Conservation (phyloP, 1,284 basidiomycete species). For the Leccinum angustisporum region DNA sequence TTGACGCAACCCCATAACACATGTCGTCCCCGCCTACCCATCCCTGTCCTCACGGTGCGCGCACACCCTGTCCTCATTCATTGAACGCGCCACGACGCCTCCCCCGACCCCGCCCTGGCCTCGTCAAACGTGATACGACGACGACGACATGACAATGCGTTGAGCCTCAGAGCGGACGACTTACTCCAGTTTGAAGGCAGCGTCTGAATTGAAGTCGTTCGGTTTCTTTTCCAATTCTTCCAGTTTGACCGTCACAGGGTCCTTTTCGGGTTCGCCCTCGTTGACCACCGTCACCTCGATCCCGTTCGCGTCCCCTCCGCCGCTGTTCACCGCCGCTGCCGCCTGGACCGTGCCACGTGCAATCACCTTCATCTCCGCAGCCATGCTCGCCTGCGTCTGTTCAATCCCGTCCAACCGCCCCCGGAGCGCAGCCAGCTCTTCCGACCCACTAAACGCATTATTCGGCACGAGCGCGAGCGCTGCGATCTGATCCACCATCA, state of each 20-base stretch:
- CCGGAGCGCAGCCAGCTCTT: constrained; percentile 16
- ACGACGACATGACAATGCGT: too few species aligned
- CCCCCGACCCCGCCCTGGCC: too few species aligned
- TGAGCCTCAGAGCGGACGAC: too few species aligned
- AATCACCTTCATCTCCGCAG: constrained; percentile 16
- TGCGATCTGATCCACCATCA: constrained; percentile 42
- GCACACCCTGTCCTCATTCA: too few species aligned
- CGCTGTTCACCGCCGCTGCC: background rate
- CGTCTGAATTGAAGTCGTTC: too few species aligned
- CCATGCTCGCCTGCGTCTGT: constrained; percentile 15
- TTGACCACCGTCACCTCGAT: background rate
- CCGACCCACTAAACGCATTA: constrained; percentile 14
- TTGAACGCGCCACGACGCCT: too few species aligned
- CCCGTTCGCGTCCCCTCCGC: background rate
- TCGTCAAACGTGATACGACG: too few species aligned
- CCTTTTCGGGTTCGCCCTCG: background rate
- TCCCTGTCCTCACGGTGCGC: too few species aligned
- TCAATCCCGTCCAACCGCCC: constrained; percentile 21
- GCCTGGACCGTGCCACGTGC: constrained; percentile 3
- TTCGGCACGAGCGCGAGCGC: constrained; percentile 35
- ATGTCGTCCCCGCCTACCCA: too few species aligned
- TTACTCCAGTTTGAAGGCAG: too few species aligned
- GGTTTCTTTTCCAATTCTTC: background rate
- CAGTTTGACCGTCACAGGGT: constrained; percentile 7
- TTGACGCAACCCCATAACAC: too few species aligned